Evolutionary conservation across 2,329 filamentous ascomycete genomes (phyloP).

Genomic region (Geosmithia putterillii): DNA sequence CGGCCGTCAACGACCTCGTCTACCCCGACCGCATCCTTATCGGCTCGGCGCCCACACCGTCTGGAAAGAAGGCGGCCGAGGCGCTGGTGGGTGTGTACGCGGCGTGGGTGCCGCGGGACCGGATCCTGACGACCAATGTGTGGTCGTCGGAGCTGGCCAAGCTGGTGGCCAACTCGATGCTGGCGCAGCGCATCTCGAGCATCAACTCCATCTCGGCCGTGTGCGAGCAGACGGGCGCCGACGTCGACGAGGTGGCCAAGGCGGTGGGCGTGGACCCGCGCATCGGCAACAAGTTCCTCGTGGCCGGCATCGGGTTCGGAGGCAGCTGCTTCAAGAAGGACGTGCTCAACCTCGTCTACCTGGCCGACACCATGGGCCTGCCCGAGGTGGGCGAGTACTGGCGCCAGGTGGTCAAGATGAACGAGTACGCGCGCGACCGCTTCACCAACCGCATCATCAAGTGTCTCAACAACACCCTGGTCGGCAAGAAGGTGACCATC

Average conservation of each 20-base stretch:
- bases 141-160: constrained; percentile 74
- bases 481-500: constrained; percentile 58
- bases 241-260: constrained; percentile 59
- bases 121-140: constrained; percentile 60
- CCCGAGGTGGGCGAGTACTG: constrained; percentile 66
- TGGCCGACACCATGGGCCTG: constrained; percentile 57
- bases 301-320: constrained; percentile 66
- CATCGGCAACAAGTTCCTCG: constrained; percentile 62
- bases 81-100: constrained; percentile 55
- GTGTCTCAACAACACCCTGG: constrained; percentile 55
- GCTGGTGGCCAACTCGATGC: constrained; percentile 67
- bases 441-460: constrained; percentile 55
- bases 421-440: constrained; percentile 60
- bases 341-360: constrained; percentile 59
- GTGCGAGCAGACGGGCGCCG: constrained; percentile 64
- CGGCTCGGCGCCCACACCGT: constrained; percentile 49
- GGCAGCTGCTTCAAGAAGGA: constrained; percentile 78
- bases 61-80: constrained; percentile 49
- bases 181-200: constrained; percentile 69
- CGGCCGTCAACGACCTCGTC: constrained; percentile 59
- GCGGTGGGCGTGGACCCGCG: constrained; percentile 58
- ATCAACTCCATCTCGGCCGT: constrained; percentile 75
- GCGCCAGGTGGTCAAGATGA: constrained; percentile 62
- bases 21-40: constrained; percentile 64
- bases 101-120: constrained; percentile 54